Base-by-base conservation (phyloP, 768 basidiomycete genomes). In the Rhizopogon roseolus region DNA sequence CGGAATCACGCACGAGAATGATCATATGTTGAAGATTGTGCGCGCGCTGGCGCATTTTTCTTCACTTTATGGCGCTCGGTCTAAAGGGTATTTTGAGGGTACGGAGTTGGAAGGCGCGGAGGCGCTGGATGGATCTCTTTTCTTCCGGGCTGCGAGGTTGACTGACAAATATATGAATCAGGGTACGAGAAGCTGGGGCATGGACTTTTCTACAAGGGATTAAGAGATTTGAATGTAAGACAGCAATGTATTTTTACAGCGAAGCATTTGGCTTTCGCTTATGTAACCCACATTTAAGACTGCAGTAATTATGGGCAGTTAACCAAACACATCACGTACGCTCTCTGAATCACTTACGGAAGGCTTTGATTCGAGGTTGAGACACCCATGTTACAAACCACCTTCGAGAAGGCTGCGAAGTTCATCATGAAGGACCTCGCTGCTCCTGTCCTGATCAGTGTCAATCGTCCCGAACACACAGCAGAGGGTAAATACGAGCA, bases 41-140 rank as follows among this genome's bases (percentile, higher is more conserved):
- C 68, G 71, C 0, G 28, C 71, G 0, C 63, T 73, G 28, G 66
- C 66, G 0, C 71, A 72, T 52, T 72, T 61, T 48, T 52, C 64
- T 29, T 52, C 57, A 7, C 11, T 72, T 0, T 73, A 71, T 32
- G 68, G 71, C 4, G 60, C n/a, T 1, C 62, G 62, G 6, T 55
- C 54, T 0, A 54, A 55, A 0, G 60, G 70, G 2, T 64, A 73
- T 53, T 63, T 64, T 40, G 46, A 59, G 34, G 59, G 62, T 11
- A 68, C 69, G 2, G 62, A 64, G 32, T 48, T 74, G 39, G 62
- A 61, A 22, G 72, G 57, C 0, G 66, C 66, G 0, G 73, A 63
- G 19, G 19, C 63, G 2, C 41, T 73, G 13, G 72, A 73, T 38
- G 73, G 73, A 22, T 63, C 71, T 4, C 5, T 74, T 39, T 73